These are phyloP conservation scores for Leishmania arabica DNA, from an alignment of 208 protist species.

Conservation along the genomic window DNA sequence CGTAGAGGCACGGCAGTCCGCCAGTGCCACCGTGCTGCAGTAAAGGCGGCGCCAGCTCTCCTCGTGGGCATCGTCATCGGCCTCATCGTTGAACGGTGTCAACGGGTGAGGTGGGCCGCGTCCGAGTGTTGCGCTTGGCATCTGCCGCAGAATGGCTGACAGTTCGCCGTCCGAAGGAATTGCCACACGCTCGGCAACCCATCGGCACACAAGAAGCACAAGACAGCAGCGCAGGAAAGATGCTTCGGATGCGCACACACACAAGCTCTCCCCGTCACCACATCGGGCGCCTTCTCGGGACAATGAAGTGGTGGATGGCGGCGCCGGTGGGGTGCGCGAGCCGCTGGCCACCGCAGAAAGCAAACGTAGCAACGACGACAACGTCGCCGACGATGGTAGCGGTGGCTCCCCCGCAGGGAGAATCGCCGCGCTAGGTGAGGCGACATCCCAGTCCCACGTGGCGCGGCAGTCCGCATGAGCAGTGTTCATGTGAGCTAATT, in stretches of 20 bases:
- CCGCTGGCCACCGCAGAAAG: neutral
- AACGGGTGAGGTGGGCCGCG: neutral
- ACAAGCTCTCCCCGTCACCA: neutral
- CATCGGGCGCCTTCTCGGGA: neutral
- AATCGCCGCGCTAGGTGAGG: neutral
- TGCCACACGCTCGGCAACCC: conserved; percentile 6
- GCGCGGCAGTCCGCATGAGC: neutral
- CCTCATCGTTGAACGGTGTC: no score
- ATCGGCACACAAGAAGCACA: conserved; percentile 8
- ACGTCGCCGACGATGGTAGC: neutral
- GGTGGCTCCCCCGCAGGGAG: neutral
- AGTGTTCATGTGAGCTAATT: neutral
- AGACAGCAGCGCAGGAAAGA: conserved; percentile 6
- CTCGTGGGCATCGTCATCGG: neutral
- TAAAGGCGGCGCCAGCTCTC: neutral
- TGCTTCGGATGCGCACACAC: neutral
- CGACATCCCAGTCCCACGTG: neutral
- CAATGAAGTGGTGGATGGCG: neutral
- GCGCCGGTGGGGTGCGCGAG: neutral
- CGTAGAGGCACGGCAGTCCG: conserved; percentile 5
- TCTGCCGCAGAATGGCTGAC: conserved; percentile 3
- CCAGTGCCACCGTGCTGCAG: neutral
- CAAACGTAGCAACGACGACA: neutral
- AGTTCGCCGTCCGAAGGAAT: conserved; percentile 3
- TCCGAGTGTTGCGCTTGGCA: neutral